phyloP scores from a whole-genome alignment of 257 asterid species.

The Cordia subcordata region DNA sequence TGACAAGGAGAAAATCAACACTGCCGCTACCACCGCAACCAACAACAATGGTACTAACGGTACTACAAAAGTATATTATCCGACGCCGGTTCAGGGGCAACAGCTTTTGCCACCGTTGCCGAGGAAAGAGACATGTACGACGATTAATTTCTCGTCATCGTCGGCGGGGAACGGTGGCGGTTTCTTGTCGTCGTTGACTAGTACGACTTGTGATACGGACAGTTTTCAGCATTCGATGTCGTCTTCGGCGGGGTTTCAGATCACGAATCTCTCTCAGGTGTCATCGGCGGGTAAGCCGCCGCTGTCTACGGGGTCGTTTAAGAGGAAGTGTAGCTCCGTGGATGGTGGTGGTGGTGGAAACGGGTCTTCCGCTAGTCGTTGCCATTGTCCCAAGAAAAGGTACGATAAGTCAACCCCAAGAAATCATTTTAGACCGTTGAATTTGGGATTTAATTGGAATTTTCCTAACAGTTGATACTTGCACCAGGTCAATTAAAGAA shows the following conservation, averaged over 20 bases:
- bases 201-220: constrained; percentile 40
- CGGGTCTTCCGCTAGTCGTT: constrained; percentile 46
- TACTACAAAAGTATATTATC: constrained; percentile 45
- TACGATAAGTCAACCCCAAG: constrained; percentile 23
- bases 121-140: constrained; percentile 60
- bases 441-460: neutral
- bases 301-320: constrained; percentile 64
- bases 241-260: constrained; percentile 59
- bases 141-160: constrained; percentile 52
- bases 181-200: constrained; percentile 67
- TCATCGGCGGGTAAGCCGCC: constrained; percentile 83
- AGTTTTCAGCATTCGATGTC: constrained; percentile 61
- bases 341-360: constrained; percentile 55
- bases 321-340: constrained; percentile 74
- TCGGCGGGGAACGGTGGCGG: constrained; percentile 62
- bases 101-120: constrained; percentile 87
- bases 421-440: neutral
- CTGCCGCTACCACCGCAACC: neutral
- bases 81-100: constrained; percentile 34
- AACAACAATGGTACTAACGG: neutral
- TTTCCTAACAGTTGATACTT: too few species aligned
- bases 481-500: too few species aligned
- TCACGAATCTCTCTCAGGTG: constrained; percentile 61
- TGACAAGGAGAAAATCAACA: neutral
- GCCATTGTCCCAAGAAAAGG: constrained; percentile 97